These are phyloP conservation scores for Rhazya stricta DNA, from an alignment of 257 asterid species.

Conservation along the genomic window DNA sequence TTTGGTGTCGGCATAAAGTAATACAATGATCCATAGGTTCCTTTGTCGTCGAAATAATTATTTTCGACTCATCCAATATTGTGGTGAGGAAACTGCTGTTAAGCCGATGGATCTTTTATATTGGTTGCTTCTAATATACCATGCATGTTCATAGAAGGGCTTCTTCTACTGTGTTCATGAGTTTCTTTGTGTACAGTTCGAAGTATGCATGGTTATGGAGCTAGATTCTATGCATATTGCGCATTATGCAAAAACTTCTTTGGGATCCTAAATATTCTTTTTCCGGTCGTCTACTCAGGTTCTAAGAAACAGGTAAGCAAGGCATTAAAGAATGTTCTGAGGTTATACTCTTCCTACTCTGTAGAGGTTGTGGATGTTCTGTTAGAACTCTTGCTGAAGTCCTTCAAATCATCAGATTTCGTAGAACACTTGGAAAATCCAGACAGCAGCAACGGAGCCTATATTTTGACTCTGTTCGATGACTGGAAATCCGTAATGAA, in stretches of 20 bases:
- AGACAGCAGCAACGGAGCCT: slow-evolving; percentile 17
- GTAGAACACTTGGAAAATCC: slow-evolving; percentile 29
- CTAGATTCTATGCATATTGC: neutral
- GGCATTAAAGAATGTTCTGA: slow-evolving; percentile 50
- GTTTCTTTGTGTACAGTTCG: neutral
- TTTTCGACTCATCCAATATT: neutral
- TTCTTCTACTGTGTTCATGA: neutral
- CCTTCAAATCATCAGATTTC: slow-evolving; percentile 39
- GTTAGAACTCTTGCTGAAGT: slow-evolving; percentile 61
- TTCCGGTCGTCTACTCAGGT: slow-evolving; percentile 37
- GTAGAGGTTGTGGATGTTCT: slow-evolving; percentile 61
- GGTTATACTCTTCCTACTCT: slow-evolving; percentile 67
- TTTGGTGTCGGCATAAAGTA: neutral
- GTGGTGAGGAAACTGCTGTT: neutral
- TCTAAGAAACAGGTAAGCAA: slow-evolving; percentile 57
- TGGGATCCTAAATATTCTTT: neutral
- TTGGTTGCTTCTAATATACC: neutral
- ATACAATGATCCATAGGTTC: neutral
- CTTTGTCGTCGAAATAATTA: neutral
- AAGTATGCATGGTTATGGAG: neutral
- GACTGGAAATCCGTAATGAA: slow-evolving; percentile 67
- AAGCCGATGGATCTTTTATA: too few relatives aligned
- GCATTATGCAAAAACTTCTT: neutral
- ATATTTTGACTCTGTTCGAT: slow-evolving; percentile 34
- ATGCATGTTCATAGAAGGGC: neutral